Base-by-base conservation (phyloP, 2,329 filamentous ascomycete genomes). In the Cordyceps militaris region DNA sequence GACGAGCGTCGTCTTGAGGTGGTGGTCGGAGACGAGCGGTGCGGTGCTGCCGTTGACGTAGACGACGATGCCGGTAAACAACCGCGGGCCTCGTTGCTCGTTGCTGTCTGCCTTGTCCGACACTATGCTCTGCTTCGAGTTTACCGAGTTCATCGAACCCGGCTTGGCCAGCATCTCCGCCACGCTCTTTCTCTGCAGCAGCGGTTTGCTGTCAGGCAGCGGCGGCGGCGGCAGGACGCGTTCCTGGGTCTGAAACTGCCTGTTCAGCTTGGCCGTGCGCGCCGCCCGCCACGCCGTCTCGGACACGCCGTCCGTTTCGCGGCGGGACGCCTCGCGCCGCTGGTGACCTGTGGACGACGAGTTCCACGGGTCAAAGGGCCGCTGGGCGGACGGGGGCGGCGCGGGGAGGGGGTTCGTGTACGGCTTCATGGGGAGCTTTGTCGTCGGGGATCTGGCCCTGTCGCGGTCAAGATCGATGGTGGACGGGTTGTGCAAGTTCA, bases 41-140 rank as follows among this genome's bases (percentile, higher is more conserved):
- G 85, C 81, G 2, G 91, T 96, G 63, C 88, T 92, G 60, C 91
- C 91, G 71, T 96, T 96, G 71, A 97, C 81, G 73, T 93, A 94
- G 65, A 96, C 81, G 53, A 83, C 85, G 23, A 91, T 79, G 16
- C 85, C 83, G 46, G 81, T 73, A 68, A 97, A 92, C 55, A 95
- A 80, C 48, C 75, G 66, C 63, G 65, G 69, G 61, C 59, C 59
- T 16, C 16, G 58, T 54, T 62, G 69, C 57, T 74, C 73, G 71
- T 76, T 81, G 58, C 14, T 8, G 10, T n/a, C 36, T 16, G 13
- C 14, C 36, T 38, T n/a, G 14, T n/a, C 42, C 6, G 43, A n/a
- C 24, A 3, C 4, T 19, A 30, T 19, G 16, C 7, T 13, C 3
- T 46, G 30, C 16, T 63, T 66, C n/a, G n/a, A n/a, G n/a, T n/a